Evolutionary conservation across 257 asterid species (phyloP).

Genomic region (Lycium barbarum): DNA sequence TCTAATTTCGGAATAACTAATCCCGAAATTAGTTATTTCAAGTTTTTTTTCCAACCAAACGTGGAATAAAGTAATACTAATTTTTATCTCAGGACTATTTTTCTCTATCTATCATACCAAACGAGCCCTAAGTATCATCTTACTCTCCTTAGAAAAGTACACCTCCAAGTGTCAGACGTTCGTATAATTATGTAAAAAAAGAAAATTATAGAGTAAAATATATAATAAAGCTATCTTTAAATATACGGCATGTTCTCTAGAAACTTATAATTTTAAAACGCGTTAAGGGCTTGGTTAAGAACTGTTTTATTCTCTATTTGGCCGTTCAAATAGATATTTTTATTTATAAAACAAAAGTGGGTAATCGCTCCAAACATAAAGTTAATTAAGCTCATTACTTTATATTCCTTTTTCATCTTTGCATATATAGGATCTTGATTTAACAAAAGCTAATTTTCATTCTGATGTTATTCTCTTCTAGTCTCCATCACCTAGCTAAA

Average conservation of each 20-base stretch:
- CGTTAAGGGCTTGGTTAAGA: background rate
- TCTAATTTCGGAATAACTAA: too few species aligned
- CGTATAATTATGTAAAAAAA: background rate
- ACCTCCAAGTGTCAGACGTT: background rate
- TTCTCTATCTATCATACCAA: too few species aligned
- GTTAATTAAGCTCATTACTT: background rate
- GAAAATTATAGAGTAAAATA: background rate
- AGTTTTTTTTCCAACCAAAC: too few species aligned
- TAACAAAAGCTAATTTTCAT: background rate
- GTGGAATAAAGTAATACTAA: too few species aligned
- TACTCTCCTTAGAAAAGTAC: background rate
- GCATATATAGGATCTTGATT: background rate
- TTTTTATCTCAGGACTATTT: too few species aligned
- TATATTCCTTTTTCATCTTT: slow-evolving; percentile 11
- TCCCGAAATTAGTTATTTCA: too few species aligned
- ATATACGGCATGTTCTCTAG: background rate
- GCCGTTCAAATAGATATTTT: background rate
- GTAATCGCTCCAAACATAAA: background rate
- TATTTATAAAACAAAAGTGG: background rate
- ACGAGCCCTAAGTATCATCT: background rate
- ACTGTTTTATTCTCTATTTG: background rate
- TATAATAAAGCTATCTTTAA: background rate
- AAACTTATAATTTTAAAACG: background rate
- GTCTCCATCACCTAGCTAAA: background rate
- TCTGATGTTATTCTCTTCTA: background rate